Conservation (phyloP, 2,329 filamentous ascomycete genomes). For the Sarocladium oryzae region DNA sequence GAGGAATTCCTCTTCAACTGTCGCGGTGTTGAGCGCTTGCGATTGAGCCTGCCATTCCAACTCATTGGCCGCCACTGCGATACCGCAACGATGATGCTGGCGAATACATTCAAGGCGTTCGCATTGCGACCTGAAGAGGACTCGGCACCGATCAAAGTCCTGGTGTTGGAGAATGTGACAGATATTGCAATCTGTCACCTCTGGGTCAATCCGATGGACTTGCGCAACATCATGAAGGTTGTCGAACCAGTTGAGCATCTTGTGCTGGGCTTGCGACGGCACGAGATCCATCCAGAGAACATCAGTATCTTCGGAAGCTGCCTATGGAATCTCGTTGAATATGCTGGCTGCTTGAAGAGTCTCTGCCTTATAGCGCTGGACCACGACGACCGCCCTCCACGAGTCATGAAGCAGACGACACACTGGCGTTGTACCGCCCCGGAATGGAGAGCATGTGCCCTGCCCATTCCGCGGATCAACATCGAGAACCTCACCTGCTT, state of each 20-base stretch:
- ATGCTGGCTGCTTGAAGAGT: slow-evolving; percentile 36
- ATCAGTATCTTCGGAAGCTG: slow-evolving; percentile 35
- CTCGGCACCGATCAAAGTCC: slow-evolving; percentile 32
- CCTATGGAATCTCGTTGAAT: slow-evolving; percentile 43
- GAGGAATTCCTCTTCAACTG: slow-evolving; percentile 37
- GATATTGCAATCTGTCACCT: slow-evolving; percentile 41
- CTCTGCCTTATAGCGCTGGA: slow-evolving; percentile 42
- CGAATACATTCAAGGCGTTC: slow-evolving; percentile 44
- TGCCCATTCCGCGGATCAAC: slow-evolving; percentile 30
- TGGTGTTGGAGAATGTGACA: slow-evolving; percentile 45
- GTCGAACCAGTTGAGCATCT: slow-evolving; percentile 37
- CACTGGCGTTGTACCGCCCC: slow-evolving; percentile 27
- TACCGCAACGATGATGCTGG: slow-evolving; percentile 44
- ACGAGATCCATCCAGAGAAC: slow-evolving; percentile 29
- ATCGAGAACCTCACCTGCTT: slow-evolving; percentile 33
- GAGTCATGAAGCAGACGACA: slow-evolving; percentile 31
- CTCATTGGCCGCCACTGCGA: slow-evolving; percentile 38
- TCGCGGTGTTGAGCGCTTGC: slow-evolving; percentile 38
- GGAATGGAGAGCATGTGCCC: slow-evolving; percentile 32
- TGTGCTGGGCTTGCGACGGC: slow-evolving; percentile 39
- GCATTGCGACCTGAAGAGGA: slow-evolving; percentile 38
- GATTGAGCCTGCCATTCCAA: slow-evolving; percentile 45
- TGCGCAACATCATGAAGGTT: slow-evolving; percentile 39
- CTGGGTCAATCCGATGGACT: slow-evolving; percentile 45
- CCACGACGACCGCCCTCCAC: slow-evolving; percentile 30